Evolutionary conservation across 2,329 filamentous ascomycete genomes (phyloP), one percentile per base, ranked within the genome.

Genomic region (Fusarium phyllophilum): DNA sequence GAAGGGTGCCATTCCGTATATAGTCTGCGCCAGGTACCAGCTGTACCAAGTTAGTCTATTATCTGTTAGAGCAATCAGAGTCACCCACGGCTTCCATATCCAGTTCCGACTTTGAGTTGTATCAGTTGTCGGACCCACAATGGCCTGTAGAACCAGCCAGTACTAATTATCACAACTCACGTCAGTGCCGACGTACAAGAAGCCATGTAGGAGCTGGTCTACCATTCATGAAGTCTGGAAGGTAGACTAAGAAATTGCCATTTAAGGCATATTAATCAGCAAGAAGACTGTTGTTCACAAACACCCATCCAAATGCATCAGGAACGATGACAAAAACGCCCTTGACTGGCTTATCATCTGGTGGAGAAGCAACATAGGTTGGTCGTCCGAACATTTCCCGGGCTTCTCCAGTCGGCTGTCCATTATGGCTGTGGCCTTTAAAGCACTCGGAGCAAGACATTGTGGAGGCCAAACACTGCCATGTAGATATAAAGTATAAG

Each of bases 381-480:
- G 0, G 44, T 0, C 12, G 2, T 11, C 24, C 18, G 14, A 46
- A 29, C 18, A 46, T 11, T 29, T 3, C 12, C 24, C 8, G 5
- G 13, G 29, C 24, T 22, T 8, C 1, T 2, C 44, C 44, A 8
- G 24, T 22, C 1, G 24, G 18, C 5, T 5, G 0, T 10, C 44
- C 18, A 14, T 8, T 1, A 22, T 5, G 18, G 18, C 1, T 29
- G 1, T 29, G 13, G 6, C 44, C 44, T 29, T 3, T 22, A 3
- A 46, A 46, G 18, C 44, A 29, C 24, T 46, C 17, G 4, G 18
- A 29, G 8, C 44, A 46, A 46, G 44, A 22, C 44, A 29, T 29
- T 3, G 2, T 29, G 1, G 0, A 46, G 18, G 12, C 5, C 0
- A 4, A 45, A 6, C 0, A 5, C 24, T 20, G 17, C 20, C 0